Evolutionary conservation across 108 stramenopile genomes (phyloP), one percentile per base, ranked within the genome.

Genomic region (Cyclotella choctawhatcheeana): DNA sequence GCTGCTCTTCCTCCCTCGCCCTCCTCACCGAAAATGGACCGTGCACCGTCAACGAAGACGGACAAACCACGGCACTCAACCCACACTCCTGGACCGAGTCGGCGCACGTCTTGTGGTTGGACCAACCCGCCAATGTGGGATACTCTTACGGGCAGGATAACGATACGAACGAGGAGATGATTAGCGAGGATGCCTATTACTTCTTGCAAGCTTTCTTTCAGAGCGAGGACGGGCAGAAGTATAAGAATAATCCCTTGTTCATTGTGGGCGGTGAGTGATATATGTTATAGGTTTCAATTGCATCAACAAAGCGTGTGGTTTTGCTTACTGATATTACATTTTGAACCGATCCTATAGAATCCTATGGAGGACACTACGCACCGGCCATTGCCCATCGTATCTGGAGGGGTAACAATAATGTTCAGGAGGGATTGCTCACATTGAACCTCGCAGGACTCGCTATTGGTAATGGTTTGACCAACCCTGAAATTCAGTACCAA

Each of bases 301-400:
- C n/a, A n/a, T n/a, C n/a, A n/a, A n/a, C n/a, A n/a, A n/a, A n/a
- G n/a, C n/a, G n/a, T n/a, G n/a, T n/a, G n/a, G n/a, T n/a, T n/a
- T n/a, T n/a, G n/a, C n/a, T n/a, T n/a, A n/a, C n/a, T n/a, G n/a
- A n/a, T n/a, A n/a, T n/a, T n/a, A n/a, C n/a, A n/a, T n/a, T n/a
- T n/a, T n/a, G n/a, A n/a, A n/a, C n/a, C n/a, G n/a, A n/a, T n/a
- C n/a, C n/a, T n/a, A n/a, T n/a, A n/a, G n/a, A n/a, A n/a, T n/a
- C n/a, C 5, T 98, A 98, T 74, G 99, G 92, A 4, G 99, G 99
- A 3, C 99, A 99, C 77, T 99, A 97, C 80, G 96, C 91, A 12
- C 97, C 97, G 17, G 93, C 93, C 61, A 92, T 97, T 60, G 84
- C 94, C 1, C 82, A 91, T 70, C 58, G 83, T 47, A 79, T 96